These are phyloP conservation scores for Choanephora cucurbitarum DNA, from an alignment of 371 early-diverging fungal species.

Conservation along the genomic window DNA sequence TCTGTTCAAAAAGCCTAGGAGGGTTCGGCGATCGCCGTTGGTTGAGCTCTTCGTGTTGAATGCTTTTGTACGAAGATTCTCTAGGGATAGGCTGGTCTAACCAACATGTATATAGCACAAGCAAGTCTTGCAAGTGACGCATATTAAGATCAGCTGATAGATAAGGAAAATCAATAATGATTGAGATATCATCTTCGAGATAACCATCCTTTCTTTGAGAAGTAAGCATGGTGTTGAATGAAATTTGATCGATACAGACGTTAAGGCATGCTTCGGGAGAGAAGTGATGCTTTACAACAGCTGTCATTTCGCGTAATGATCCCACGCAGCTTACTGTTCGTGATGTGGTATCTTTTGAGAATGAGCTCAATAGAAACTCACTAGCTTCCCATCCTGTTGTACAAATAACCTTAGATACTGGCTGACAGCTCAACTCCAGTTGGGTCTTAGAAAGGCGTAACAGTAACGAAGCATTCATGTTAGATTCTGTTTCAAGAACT, in stretches of 20 bases:
- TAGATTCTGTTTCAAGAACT: constrained; percentile 17
- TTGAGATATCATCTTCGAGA: constrained; percentile 56
- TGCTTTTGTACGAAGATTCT: neutral
- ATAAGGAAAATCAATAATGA: constrained; percentile 61
- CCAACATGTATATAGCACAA: constrained; percentile 73
- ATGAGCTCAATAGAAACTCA: constrained; percentile 59
- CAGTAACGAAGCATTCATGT: constrained; percentile 47
- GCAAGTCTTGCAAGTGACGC: constrained; percentile 77
- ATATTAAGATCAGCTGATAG: constrained; percentile 66
- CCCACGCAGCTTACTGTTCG: constrained; percentile 65
- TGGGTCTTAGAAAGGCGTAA: constrained; percentile 66
- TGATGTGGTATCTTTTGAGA: constrained; percentile 42
- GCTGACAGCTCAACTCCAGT: constrained; percentile 77
- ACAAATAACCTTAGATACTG: constrained; percentile 77
- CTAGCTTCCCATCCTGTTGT: constrained; percentile 72
- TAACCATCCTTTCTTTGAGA: constrained; percentile 40
- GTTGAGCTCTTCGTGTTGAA: neutral
- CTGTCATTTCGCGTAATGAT: constrained; percentile 60
- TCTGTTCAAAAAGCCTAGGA: neutral
- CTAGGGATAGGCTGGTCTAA: constrained; percentile 34
- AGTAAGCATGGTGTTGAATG: constrained; percentile 61
- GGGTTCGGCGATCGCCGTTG: neutral
- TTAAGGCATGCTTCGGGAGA: constrained; percentile 82
- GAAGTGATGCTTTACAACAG: constrained; percentile 73
- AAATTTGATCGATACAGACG: constrained; percentile 59